These are phyloP conservation scores for Alternaria infectoria DNA, from an alignment of 2,329 filamentous ascomycete genomes.

Conservation along the genomic window DNA sequence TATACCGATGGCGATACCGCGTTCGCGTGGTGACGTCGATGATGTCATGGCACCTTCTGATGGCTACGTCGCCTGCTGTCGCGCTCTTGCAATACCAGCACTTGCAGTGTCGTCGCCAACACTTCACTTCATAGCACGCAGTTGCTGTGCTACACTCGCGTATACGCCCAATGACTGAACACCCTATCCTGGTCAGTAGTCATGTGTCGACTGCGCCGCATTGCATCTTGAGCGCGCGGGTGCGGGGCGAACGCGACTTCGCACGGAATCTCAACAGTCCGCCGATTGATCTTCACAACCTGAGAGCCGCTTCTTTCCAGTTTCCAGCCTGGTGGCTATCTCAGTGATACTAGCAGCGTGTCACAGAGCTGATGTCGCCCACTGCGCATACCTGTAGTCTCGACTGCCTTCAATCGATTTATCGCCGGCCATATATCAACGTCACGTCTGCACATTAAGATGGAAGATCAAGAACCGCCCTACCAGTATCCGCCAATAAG, in stretches of 20 bases:
- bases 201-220: background rate
- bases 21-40: background rate
- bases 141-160: background rate
- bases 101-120: too few relatives aligned
- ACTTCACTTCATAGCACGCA: too few relatives aligned
- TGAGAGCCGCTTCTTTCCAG: too few relatives aligned
- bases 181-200: background rate
- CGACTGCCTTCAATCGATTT: background rate
- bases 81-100: too few relatives aligned
- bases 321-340: too few relatives aligned
- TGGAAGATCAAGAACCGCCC: background rate
- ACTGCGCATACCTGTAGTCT: background rate
- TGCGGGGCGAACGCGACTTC: background rate
- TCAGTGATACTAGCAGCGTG: too few relatives aligned
- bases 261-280: too few relatives aligned
- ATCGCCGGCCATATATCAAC: too few relatives aligned
- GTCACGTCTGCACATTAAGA: background rate
- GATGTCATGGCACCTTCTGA: background rate
- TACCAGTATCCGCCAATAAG: background rate
- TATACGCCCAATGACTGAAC: background rate
- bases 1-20: too few relatives aligned
- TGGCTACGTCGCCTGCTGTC: background rate
- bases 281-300: too few relatives aligned
- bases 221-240: background rate
- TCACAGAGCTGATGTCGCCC: background rate